Percentiles rank a stretch among this genome's conserved stretches.
Conservation (phyloP, 176 grass and related monocot genomes). For the Oryza meridionalis region DNA sequence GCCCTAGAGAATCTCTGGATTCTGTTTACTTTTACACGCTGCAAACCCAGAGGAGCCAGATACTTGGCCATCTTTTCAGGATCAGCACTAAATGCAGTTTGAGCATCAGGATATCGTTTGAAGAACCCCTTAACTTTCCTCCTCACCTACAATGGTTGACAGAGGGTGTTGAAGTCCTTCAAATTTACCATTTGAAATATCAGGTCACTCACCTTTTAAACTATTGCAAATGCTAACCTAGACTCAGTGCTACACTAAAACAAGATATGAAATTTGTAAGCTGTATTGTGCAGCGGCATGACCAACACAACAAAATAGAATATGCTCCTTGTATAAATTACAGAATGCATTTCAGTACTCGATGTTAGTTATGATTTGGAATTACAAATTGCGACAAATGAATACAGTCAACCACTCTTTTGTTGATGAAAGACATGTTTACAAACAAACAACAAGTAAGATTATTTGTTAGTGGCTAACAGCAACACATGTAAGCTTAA, state of each 20-base stretch:
- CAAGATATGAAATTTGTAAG: not conserved
- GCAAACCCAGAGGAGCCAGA: conserved; percentile 59
- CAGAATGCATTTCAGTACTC: not conserved
- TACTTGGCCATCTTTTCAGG: conserved; percentile 37
- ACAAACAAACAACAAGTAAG: not conserved
- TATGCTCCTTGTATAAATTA: not conserved
- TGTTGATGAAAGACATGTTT: not conserved
- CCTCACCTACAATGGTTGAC: conserved; percentile 38
- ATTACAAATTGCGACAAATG: not conserved
- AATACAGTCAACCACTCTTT: not conserved
- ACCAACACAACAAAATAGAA: not conserved
- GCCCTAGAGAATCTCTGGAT: conserved; percentile 55
- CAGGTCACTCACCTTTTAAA: not conserved
- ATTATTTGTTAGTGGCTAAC: conserved; percentile 7
- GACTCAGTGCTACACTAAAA: conserved; percentile 18
- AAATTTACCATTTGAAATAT: conserved; percentile 8
- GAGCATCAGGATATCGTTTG: conserved; percentile 47
- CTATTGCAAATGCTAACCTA: not conserved
- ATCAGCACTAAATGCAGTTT: conserved; percentile 28
- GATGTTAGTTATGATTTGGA: not conserved
- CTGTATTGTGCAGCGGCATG: not conserved
- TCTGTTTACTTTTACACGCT: conserved; percentile 37
- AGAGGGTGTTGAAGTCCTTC: not conserved
- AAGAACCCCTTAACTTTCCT: conserved; percentile 44
- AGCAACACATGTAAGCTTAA: not conserved